These are phyloP conservation scores for Huntiella decipiens DNA, from an alignment of 2,329 filamentous ascomycete species.

Conservation along the genomic window DNA sequence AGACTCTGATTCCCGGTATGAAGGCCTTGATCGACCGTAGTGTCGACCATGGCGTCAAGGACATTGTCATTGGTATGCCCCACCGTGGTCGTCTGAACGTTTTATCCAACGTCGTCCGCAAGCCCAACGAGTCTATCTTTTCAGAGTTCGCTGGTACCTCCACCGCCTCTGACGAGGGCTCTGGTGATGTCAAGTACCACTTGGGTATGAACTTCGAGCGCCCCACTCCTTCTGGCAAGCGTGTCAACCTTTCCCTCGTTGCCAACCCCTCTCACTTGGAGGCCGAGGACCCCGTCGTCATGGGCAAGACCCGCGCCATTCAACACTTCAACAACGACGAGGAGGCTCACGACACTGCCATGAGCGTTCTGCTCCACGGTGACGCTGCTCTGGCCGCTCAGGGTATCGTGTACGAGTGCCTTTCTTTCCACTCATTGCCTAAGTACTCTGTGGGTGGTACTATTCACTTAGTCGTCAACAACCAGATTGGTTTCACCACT, in stretches of 20 bases:
- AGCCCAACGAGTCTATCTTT: conserved; percentile 99
- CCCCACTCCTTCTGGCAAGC: conserved; percentile 92
- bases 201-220: conserved; percentile 99
- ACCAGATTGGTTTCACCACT: conserved; percentile 99
- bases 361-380: conserved; percentile 91
- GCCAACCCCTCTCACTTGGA: conserved; percentile 97
- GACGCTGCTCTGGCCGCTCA: conserved; percentile 94
- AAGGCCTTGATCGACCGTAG: conserved; percentile 97
- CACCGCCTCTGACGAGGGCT: conserved; percentile 83
- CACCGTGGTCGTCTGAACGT: conserved; percentile 97
- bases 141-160: conserved; percentile 85
- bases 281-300: conserved; percentile 91
- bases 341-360: conserved; percentile 68
- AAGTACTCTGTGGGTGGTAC: conserved; percentile 95
- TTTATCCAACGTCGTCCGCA: conserved; percentile 92
- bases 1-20: conserved; percentile 95
- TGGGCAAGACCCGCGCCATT: conserved; percentile 93
- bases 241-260: conserved; percentile 94
- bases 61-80: conserved; percentile 98
- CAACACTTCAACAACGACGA: conserved; percentile 99
- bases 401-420: conserved; percentile 94
- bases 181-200: conserved; percentile 98
- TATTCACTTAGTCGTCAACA: conserved; percentile 94
- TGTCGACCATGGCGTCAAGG: conserved; percentile 95
- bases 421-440: conserved; percentile 90